Conservation (phyloP, 805 yeast species). For the Teunomyces atbi region DNA sequence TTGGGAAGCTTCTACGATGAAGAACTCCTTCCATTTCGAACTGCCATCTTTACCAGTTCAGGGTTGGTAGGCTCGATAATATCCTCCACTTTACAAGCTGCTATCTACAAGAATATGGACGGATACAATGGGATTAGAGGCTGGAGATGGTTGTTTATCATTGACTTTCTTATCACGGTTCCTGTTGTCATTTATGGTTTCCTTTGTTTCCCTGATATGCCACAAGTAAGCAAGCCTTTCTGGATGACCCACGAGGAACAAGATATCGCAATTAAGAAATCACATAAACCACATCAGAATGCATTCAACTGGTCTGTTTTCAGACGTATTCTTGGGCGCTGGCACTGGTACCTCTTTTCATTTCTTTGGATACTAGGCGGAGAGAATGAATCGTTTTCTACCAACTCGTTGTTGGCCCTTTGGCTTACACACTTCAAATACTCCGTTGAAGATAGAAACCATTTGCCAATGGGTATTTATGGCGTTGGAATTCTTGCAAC, state of each 20-base stretch:
- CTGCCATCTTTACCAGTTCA: constrained; percentile 54
- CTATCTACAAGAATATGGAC: constrained; percentile 46
- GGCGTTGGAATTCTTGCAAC: constrained; percentile 52
- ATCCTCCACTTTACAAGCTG: constrained; percentile 56
- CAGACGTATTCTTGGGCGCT: constrained; percentile 40
- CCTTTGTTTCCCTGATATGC: constrained; percentile 57
- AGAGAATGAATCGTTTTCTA: constrained; percentile 45
- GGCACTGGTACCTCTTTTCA: constrained; percentile 59
- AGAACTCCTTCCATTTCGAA: constrained; percentile 27
- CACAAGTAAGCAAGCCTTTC: constrained; percentile 36
- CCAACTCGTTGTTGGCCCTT: constrained; percentile 47
- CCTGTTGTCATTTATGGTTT: constrained; percentile 59
- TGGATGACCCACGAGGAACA: constrained; percentile 43
- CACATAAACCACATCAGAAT: constrained; percentile 23
- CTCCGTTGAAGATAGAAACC: constrained; percentile 45
- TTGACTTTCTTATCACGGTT: constrained; percentile 57
- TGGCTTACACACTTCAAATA: constrained; percentile 45
- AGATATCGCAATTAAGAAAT: constrained; percentile 32
- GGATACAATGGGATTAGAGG: constrained; percentile 52
- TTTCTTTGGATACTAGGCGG: constrained; percentile 53
- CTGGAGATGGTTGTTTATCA: constrained; percentile 46
- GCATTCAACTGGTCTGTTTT: constrained; percentile 32
- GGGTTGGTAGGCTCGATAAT: constrained; percentile 56
- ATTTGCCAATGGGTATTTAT: constrained; percentile 54
- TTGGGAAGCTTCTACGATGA: constrained; percentile 53